phyloP scores from a whole-genome alignment of 441 rosid species.

The Hura crepitans region DNA sequence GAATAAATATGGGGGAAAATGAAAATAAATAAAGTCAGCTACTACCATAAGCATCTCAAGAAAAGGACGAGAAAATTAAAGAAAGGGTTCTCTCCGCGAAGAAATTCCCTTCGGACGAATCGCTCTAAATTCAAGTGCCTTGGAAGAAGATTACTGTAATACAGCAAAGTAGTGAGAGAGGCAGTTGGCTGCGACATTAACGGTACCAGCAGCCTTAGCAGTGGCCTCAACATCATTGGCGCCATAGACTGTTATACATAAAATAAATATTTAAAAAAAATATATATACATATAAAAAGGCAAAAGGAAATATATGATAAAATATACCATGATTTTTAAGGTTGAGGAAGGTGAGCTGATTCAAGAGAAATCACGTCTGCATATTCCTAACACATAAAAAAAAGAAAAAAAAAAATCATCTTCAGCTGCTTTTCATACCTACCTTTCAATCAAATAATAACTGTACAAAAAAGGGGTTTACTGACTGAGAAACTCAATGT shows the following conservation, averaged over 20 bases:
- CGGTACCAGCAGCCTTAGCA: conserved; percentile 27
- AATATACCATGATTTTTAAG: conserved; percentile 21
- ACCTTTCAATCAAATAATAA: conserved; percentile 16
- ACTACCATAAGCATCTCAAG: conserved; percentile 49
- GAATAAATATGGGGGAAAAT: background rate
- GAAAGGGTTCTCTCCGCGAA: conserved; percentile 36
- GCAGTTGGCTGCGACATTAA: conserved; percentile 35
- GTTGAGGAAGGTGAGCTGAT: background rate
- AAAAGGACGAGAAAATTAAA: conserved; percentile 38
- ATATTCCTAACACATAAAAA: too few species aligned
- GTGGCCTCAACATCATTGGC: conserved; percentile 35
- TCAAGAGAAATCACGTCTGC: background rate
- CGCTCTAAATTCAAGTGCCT: conserved; percentile 37
- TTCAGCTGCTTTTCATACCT: conserved; percentile 32
- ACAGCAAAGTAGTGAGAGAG: conserved; percentile 41
- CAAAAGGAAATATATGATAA: too few species aligned
- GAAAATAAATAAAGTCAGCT: background rate
- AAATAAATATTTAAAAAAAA: background rate
- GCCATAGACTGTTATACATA: conserved; percentile 26
- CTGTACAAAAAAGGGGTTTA: background rate
- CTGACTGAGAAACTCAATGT: conserved; percentile 21
- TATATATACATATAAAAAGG: too few species aligned
- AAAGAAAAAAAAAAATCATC: background rate
- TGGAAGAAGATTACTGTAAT: conserved; percentile 48
- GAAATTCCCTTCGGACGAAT: conserved; percentile 38